Conservation (phyloP, 129 eudicot genomes). For the Flaveria linearis region DNA sequence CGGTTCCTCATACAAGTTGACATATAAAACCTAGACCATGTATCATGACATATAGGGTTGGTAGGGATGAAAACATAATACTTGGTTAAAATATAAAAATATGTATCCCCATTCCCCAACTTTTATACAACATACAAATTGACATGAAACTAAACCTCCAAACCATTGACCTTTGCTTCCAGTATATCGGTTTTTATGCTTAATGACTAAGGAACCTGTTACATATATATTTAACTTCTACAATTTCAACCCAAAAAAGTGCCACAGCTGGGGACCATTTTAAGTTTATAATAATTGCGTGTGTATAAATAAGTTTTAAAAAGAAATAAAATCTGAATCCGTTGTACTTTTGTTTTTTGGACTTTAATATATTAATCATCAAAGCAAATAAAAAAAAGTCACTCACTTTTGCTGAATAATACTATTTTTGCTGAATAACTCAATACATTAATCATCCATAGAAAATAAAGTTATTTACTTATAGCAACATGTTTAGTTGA, state of each 20-base stretch:
- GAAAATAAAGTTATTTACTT: too few species aligned
- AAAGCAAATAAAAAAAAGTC: too few species aligned
- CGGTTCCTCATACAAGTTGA: neutral
- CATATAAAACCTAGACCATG: neutral
- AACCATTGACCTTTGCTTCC: neutral
- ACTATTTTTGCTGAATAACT: too few species aligned
- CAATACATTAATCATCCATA: too few species aligned
- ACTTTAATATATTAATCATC: neutral
- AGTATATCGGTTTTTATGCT: conserved; percentile 15
- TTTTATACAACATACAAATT: conserved; percentile 3
- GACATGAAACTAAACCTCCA: neutral
- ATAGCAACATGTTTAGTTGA: too few species aligned
- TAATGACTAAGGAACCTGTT: conserved; percentile 27
- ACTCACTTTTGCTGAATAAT: too few species aligned
- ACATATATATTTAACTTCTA: conserved; percentile 3
- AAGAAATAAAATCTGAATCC: neutral
- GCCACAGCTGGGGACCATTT: conserved; percentile 3
- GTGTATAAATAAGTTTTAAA: neutral
- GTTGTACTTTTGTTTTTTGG: neutral
- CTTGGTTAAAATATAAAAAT: neutral
- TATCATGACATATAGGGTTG: neutral
- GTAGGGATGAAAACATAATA: conserved; percentile 5
- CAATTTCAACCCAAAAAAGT: conserved; percentile 8
- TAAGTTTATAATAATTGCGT: conserved; percentile 3
- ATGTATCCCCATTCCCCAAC: neutral